Conservation (phyloP, 768 basidiomycete species). For the Tylopilus sp. region DNA sequence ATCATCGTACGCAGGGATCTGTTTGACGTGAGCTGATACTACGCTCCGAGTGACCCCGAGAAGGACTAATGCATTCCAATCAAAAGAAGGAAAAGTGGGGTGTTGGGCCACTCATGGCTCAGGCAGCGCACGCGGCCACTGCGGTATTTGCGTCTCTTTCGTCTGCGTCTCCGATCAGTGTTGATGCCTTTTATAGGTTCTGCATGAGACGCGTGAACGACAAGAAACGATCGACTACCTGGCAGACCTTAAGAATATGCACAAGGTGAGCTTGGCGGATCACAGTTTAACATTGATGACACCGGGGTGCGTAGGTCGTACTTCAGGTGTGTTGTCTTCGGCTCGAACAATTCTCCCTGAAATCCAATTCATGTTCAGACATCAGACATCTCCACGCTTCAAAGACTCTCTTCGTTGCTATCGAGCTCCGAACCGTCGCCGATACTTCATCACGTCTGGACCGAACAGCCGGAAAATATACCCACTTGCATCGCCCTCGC, state of each 20-base stretch:
- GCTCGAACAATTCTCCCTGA: neutral
- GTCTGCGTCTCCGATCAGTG: neutral
- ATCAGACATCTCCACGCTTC: conserved; percentile 30
- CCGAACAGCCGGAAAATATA: conserved; percentile 41
- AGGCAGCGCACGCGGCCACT: conserved; percentile 41
- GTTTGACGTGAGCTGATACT: conserved; percentile 31
- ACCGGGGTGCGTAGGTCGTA: conserved; percentile 30
- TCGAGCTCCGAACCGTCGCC: conserved; percentile 19
- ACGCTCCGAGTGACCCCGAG: neutral
- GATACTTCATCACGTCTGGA: conserved; percentile 40
- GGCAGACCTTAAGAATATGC: conserved; percentile 38
- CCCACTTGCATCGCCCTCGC: conserved; percentile 44
- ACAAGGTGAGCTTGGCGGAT: conserved; percentile 31
- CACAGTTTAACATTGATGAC: neutral
- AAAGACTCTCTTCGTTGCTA: conserved; percentile 32
- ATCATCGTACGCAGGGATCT: conserved; percentile 42
- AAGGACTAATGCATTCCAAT: neutral
- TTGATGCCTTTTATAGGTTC: conserved; percentile 26
- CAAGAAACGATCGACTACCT: conserved; percentile 39
- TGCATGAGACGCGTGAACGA: conserved; percentile 38
- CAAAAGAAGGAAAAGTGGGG: conserved; percentile 42
- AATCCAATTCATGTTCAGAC: conserved; percentile 22
- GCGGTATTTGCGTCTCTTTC: conserved; percentile 26
- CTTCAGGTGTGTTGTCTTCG: conserved; percentile 33
- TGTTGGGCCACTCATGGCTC: conserved; percentile 43